These are phyloP conservation scores for Dendrothele bispora DNA, from an alignment of 768 basidiomycete genomes.

Conservation along the genomic window DNA sequence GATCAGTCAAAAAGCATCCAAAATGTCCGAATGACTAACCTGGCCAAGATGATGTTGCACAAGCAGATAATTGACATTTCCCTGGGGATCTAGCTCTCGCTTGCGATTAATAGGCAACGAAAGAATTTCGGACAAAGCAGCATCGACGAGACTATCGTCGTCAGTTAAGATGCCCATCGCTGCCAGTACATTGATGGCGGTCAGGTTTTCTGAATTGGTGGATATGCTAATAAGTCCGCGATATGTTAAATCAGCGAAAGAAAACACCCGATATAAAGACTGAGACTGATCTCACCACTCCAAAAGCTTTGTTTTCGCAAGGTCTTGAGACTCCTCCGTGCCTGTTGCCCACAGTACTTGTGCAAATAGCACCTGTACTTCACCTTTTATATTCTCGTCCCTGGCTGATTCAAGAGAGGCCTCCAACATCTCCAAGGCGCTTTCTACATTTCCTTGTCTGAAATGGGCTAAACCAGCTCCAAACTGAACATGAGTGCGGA, in stretches of 20 bases:
- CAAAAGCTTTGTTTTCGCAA: slow-evolving; percentile 75
- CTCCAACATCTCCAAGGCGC: slow-evolving; percentile 69
- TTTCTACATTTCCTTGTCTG: slow-evolving; percentile 58
- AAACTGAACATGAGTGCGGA: slow-evolving; percentile 66
- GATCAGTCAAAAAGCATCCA: not conserved
- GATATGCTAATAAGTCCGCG: slow-evolving; percentile 77
- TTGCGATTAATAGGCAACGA: slow-evolving; percentile 66
- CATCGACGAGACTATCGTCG: slow-evolving; percentile 81
- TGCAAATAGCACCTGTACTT: slow-evolving; percentile 76
- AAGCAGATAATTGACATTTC: slow-evolving; percentile 72
- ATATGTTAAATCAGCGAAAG: slow-evolving; percentile 6
- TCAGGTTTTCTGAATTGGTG: slow-evolving; percentile 72
- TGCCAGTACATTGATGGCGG: slow-evolving; percentile 80
- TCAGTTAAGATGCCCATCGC: slow-evolving; percentile 86
- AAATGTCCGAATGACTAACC: slow-evolving; percentile 39
- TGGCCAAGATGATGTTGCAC: slow-evolving; percentile 71
- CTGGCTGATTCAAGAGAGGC: slow-evolving; percentile 56
- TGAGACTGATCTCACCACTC: slow-evolving; percentile 71
- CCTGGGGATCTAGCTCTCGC: slow-evolving; percentile 62
- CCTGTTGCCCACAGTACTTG: slow-evolving; percentile 84
- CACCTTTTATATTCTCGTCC: slow-evolving; percentile 56
- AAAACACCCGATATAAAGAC: not conserved
- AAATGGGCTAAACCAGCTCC: slow-evolving; percentile 75
- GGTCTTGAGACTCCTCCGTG: slow-evolving; percentile 72
- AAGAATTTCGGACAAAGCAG: slow-evolving; percentile 80